Conservation (phyloP, 1,284 basidiomycete genomes). For the Malassezia restricta region DNA sequence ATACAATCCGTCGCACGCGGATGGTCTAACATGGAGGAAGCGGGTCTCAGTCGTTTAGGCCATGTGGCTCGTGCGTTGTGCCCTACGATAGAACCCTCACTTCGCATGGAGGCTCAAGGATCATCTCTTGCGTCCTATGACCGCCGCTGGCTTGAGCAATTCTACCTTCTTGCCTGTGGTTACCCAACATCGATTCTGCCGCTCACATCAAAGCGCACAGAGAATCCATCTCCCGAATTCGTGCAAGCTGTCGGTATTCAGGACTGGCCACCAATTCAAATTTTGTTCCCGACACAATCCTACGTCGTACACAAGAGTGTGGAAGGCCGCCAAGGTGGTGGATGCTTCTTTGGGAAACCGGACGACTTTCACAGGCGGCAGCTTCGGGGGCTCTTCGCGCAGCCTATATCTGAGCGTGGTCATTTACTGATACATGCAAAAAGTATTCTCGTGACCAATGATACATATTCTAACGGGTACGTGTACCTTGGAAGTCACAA, state of each 20-base stretch:
- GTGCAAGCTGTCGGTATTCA: neutral
- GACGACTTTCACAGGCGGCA: constrained; percentile 13
- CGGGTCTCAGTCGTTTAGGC: constrained; percentile 29
- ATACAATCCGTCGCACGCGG: constrained; percentile 17
- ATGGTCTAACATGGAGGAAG: constrained; percentile 30
- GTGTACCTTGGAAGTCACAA: constrained; percentile 37
- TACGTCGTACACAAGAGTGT: constrained; percentile 24
- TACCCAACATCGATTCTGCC: constrained; percentile 18
- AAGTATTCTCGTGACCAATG: constrained; percentile 17
- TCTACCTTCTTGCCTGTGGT: constrained; percentile 30
- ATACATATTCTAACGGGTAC: constrained; percentile 20
- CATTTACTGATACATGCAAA: constrained; percentile 44
- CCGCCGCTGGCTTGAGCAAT: constrained; percentile 37
- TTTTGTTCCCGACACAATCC: constrained; percentile 32
- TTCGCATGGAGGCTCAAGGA: constrained; percentile 31
- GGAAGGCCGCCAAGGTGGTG: constrained; percentile 24
- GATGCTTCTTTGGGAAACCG: constrained; percentile 39
- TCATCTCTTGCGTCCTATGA: constrained; percentile 33
- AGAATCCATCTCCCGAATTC: constrained; percentile 1
- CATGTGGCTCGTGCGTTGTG: neutral
- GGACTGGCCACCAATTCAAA: constrained; percentile 23
- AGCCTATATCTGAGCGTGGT: constrained; percentile 27
- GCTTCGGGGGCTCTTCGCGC: constrained; percentile 19
- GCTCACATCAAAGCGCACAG: neutral
- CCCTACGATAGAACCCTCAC: neutral